Evolutionary conservation across 345 rosid species (phyloP), one percentile per base, ranked within the genome.

Genomic region (Anacardium occidentale): DNA sequence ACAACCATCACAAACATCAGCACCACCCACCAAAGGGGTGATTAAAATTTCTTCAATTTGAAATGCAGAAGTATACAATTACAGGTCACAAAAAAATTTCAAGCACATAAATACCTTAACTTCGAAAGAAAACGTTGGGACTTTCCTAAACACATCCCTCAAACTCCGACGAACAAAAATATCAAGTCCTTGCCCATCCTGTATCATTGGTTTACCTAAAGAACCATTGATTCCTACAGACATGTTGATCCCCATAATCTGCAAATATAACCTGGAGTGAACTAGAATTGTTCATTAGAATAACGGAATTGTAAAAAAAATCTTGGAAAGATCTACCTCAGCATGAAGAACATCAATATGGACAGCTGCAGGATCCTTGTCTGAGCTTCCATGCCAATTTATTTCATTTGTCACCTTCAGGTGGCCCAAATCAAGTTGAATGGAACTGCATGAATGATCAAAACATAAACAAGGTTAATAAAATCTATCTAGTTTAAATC

Each of bases 241-340:
- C 99, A 95, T 95, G 84, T 95, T 95, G 72, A 95, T 81, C 74
- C 99, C 98, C 74, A 85, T 80, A 81, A 95, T 88, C 99, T 95
- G 87, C 68, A 81, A 78, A 71, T 76, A 69, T 63, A 68, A 69
- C 68, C 64, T 53, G 63, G 65, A 70, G 32, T 69, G 18, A 78
- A 76, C 55, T 15, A 57, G 37, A 53, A 74, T 61, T 65, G 24
- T 71, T 69, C 34, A 59, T 34, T 58, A 70, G 76, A 72, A 15
- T 53, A 25, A 61, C 24, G 17, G 50, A 50, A 57, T 32, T 69
- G 65, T 60, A 22, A 48, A 61, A 25, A 37, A 7, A 77, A 66
- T 54, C 37, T 71, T 62, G 78, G 54, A 47, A 52, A 53, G 17
- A 48, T 74, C 73, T 80, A 95, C 99, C 98, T 95, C 86, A 34